These are phyloP conservation scores for Rhexocercosporidium sp. DNA, from an alignment of 2,329 filamentous ascomycete species.

Conservation along the genomic window DNA sequence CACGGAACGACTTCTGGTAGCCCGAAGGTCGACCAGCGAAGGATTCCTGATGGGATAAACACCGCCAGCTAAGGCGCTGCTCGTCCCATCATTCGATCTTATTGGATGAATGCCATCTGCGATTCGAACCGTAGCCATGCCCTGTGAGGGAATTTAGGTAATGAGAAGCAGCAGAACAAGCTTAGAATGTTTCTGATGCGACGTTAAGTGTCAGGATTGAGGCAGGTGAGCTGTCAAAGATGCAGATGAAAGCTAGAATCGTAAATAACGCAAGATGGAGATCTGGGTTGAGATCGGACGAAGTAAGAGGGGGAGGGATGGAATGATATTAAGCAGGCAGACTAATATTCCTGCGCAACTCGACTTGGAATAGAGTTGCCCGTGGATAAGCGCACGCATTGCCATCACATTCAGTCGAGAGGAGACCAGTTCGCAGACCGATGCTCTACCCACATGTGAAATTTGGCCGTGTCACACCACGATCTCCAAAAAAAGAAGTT, in stretches of 20 bases:
- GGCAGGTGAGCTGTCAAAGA: neutral
- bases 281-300: neutral
- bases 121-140: constrained; percentile 23
- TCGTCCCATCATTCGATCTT: constrained; percentile 15
- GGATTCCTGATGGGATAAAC: constrained; percentile 21
- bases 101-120: constrained; percentile 20
- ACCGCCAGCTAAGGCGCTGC: constrained; percentile 15
- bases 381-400: neutral
- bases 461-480: neutral
- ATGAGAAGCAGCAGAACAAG: neutral
- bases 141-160: neutral
- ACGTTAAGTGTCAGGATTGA: neutral
- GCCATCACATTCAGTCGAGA: neutral
- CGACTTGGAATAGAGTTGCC: neutral
- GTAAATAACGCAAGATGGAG: constrained; percentile 3
- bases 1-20: constrained; percentile 13
- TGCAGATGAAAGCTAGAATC: neutral
- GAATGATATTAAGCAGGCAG: constrained; percentile 9
- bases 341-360: neutral
- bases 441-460: neutral
- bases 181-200: neutral
- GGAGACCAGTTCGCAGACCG: neutral
- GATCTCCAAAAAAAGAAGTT: neutral
- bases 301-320: neutral
- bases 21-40: constrained; percentile 18